Evolutionary conservation across 495 filamentous ascomycete species (phyloP).

Genomic region (Aspergillus haitiensis): DNA sequence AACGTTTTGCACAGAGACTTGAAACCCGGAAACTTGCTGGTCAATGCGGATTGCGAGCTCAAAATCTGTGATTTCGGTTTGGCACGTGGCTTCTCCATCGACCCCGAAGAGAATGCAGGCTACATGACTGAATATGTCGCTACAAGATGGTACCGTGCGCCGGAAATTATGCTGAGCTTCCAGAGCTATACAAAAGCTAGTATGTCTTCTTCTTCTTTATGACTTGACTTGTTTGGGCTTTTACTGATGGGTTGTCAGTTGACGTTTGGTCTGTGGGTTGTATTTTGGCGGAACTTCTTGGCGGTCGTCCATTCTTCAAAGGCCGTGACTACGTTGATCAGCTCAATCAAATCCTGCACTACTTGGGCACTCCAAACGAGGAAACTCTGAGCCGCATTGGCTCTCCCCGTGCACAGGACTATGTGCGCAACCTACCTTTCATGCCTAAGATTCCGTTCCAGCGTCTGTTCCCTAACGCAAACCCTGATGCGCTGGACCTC

Average conservation of each 20-base stretch:
- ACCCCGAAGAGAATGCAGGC: slow-evolving; percentile 96
- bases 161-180: slow-evolving; percentile 99
- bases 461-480: slow-evolving; percentile 87
- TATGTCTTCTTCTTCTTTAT: slow-evolving; percentile 50
- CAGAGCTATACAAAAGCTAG: slow-evolving; percentile 99
- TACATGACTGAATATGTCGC: slow-evolving; percentile 99
- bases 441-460: slow-evolving; percentile 93
- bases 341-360: slow-evolving; percentile 98
- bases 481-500: slow-evolving; percentile 92
- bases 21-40: slow-evolving; percentile 94
- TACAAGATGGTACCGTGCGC: slow-evolving; percentile 97
- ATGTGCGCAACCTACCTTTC: slow-evolving; percentile 94
- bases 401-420: slow-evolving; percentile 93
- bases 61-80: slow-evolving; percentile 99
- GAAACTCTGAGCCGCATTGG: slow-evolving; percentile 93
- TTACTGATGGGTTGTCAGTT: slow-evolving; percentile 54
- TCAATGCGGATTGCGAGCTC: slow-evolving; percentile 98
- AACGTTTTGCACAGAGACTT: slow-evolving; percentile 96
- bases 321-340: slow-evolving; percentile 98
- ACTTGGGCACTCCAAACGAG: slow-evolving; percentile 93
- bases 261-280: slow-evolving; percentile 99
- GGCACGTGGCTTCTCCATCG: slow-evolving; percentile 92
- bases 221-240: slow-evolving; percentile 5
- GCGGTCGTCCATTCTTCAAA: slow-evolving; percentile 98
- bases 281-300: slow-evolving; percentile 94